Conservation (phyloP, 1,284 basidiomycete species). For the Microbotryum silenes-acaulis region DNA sequence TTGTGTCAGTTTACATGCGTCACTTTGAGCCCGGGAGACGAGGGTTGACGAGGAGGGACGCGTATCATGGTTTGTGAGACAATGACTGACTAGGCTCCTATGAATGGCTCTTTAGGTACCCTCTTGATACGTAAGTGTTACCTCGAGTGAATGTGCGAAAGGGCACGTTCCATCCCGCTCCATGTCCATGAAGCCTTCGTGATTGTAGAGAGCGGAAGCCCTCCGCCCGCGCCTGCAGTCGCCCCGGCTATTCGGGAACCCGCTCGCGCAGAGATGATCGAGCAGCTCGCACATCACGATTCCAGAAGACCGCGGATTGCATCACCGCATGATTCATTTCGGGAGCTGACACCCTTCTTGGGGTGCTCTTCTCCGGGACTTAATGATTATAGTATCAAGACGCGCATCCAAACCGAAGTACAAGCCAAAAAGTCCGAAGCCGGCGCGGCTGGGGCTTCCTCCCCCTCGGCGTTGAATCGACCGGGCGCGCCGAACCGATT, state of each 20-base stretch:
- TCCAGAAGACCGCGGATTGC: no score
- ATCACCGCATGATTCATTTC: no score
- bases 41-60: no score
- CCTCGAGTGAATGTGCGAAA: not conserved
- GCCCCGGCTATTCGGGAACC: not conserved
- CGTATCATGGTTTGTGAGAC: no score
- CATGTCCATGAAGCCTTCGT: not conserved
- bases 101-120: constrained; percentile 57
- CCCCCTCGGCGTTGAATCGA: constrained; percentile 31
- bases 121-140: constrained; percentile 63
- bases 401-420: constrained; percentile 72
- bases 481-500: constrained; percentile 33
- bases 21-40: no score
- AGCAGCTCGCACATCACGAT: no score
- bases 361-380: not conserved
- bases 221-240: not conserved
- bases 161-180: not conserved
- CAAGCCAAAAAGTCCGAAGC: constrained; percentile 38
- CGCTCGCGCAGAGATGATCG: not conserved
- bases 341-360: no score
- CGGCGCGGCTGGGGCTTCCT: not conserved
- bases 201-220: no score
- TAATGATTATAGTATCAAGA: constrained; percentile 64
- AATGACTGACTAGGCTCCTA: not conserved
- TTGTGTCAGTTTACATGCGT: constrained; percentile 56